Evolutionary conservation across 2,329 filamentous ascomycete species (phyloP), one percentile per base, ranked within the genome.

Genomic region (Aspergillus alliaceus): DNA sequence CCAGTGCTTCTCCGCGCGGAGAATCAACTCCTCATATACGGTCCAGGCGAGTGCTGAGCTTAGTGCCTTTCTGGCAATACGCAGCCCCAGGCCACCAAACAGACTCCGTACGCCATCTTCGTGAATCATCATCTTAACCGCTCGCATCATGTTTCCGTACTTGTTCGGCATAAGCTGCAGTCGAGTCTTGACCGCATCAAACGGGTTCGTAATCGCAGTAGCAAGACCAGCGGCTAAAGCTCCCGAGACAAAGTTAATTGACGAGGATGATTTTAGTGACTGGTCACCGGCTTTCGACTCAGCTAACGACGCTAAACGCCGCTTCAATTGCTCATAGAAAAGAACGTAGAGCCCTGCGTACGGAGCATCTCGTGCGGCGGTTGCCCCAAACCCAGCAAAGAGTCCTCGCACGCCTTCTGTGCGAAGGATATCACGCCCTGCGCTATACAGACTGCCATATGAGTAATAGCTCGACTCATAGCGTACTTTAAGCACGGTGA

Each of bases 41-140:
- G 93, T 98, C 95, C 95, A 99, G 7, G 93, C 93, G 64, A 98
- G 81, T n/a, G 95, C 95, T 52, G 90, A 93, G 74, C 93, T 97
- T 44, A 97, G 77, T 5, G 92, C 93, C 75, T 99, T 99, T 65
- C 95, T 84, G 46, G 88, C 90, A 82, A 98, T 96, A 56, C 95
- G 84, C 64, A 99, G 79, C 1, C 85, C 90, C 55, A 99, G 75
- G 1, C 95, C 95, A 72, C 95, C 90, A 75, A 95, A 93, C 57
- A 99, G 81, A 59, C 90, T 90, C 53, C 88, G 83, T 20, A 90
- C 66, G 0, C 93, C 93, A 62, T 97, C 93, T 66, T 96, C 89
- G 1, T 78, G 75, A 4, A 98, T 73, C 89, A 99, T 96, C 70
- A 86, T 82, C 67, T 81, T 84, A 39, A 84, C 86, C 0, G 93